Percentiles rank a stretch among this genome's conserved stretches.
phyloP scores from a whole-genome alignment of 2,329 filamentous ascomycete species.

The Ciborinia camelliae region DNA sequence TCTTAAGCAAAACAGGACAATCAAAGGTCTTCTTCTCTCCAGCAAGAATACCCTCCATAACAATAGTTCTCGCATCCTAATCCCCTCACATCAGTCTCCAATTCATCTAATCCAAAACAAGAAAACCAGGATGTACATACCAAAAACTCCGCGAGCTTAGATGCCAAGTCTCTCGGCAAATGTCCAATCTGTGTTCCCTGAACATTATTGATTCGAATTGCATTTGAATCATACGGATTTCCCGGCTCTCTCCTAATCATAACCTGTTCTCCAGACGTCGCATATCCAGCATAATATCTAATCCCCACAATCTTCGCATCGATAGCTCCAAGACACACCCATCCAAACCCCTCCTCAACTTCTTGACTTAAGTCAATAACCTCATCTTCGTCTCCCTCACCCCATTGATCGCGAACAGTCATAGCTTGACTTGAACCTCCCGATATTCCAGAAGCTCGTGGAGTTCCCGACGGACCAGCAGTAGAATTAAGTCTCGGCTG shows the following conservation, averaged over 20 bases:
- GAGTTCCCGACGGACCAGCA: constrained; percentile 17
- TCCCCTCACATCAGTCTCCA: constrained; percentile 24
- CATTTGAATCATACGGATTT: constrained; percentile 71
- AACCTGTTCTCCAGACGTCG: constrained; percentile 60
- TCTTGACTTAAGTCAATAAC: constrained; percentile 36
- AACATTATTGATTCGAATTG: constrained; percentile 76
- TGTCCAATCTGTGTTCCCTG: constrained; percentile 74
- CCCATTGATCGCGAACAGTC: constrained; percentile 26
- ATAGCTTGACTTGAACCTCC: constrained; percentile 27
- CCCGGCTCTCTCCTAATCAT: constrained; percentile 60
- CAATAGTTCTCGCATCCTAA: constrained; percentile 54
- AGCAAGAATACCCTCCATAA: constrained; percentile 66
- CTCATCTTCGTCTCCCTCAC: constrained; percentile 30
- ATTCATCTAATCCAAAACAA: background rate
- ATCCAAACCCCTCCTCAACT: constrained; percentile 34
- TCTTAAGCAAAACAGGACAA: constrained; percentile 65
- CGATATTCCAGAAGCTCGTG: background rate
- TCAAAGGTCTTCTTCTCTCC: constrained; percentile 66
- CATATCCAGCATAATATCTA: constrained; percentile 59
- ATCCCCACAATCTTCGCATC: constrained; percentile 51
- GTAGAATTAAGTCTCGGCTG: constrained; percentile 27
- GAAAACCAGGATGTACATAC: constrained; percentile 42
- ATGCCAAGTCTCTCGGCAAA: constrained; percentile 62
- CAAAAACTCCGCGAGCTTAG: constrained; percentile 72
- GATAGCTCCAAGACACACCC: constrained; percentile 33